A percentile compares a stretch with the other conserved stretches of the same genome.
Evolutionary conservation across 2,329 filamentous ascomycete species (phyloP).

Genomic region (Ceratocystis cubensis): DNA sequence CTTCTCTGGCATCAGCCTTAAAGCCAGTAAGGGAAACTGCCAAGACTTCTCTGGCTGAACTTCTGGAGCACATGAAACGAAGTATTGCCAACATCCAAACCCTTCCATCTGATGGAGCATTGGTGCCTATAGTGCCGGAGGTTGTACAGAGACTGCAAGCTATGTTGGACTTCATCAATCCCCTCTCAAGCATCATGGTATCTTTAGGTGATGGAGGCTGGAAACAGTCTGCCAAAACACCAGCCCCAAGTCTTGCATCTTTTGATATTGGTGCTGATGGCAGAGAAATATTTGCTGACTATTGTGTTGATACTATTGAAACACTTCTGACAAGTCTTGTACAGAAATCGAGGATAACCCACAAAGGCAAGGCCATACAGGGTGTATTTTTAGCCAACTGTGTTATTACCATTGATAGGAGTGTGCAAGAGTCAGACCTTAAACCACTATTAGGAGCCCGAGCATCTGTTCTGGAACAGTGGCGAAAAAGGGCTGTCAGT

Average conservation of each 20-base stretch:
- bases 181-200: conserved; percentile 79
- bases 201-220: conserved; percentile 90
- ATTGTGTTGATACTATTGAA: conserved; percentile 81
- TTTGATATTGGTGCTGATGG: conserved; percentile 87
- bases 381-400: conserved; percentile 90
- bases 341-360: conserved; percentile 54
- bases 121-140: conserved; percentile 66
- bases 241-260: conserved; percentile 52
- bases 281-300: conserved; percentile 75
- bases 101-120: conserved; percentile 65
- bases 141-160: conserved; percentile 76
- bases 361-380: conserved; percentile 65
- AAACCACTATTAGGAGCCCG: conserved; percentile 55
- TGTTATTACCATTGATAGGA: conserved; percentile 69
- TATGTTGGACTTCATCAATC: conserved; percentile 74
- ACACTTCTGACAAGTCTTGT: conserved; percentile 64
- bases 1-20: conserved; percentile 67
- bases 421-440: conserved; percentile 71
- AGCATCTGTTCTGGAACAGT: conserved; percentile 58
- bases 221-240: conserved; percentile 48
- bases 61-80: conserved; percentile 71
- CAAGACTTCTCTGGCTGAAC: conserved; percentile 68
- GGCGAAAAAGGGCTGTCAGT: conserved; percentile 74
- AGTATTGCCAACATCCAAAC: conserved; percentile 52
- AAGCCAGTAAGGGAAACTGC: conserved; percentile 87